Base-by-base conservation (phyloP, 1,284 basidiomycete species). In the Cutaneotrichosporon cavernicola region DNA sequence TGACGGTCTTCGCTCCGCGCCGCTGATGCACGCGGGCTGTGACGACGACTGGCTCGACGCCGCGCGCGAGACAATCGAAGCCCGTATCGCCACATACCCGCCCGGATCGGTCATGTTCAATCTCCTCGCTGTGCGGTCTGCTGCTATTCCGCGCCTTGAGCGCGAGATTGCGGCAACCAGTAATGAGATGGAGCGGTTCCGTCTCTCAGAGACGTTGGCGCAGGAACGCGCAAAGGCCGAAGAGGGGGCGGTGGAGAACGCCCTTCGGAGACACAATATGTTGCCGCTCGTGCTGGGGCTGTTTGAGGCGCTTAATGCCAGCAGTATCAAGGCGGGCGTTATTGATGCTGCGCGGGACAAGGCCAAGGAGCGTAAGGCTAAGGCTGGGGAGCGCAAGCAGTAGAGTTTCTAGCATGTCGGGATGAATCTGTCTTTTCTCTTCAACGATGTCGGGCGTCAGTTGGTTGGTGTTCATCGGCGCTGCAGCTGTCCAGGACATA, bases 61-160 rank as follows among this genome's bases (percentile, higher is more conserved):
- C 71, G 92, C 92, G 58, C 86, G 90, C 70, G 88, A 91, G 72
- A 89, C 90, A 16, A 91, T 96, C 61, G 88, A 94, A 78, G 83
- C 83, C 30, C 86, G 93, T 65, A 96, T 96, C 80, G 87, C 84
- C 53, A 93, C 90, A 16, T 97, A 97, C 80, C 91, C 92, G 31
- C 81, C 85, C 47, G 90, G 87, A 70, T 87, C 90, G 70, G 83
- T 96, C 66, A 90, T 94, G 79, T 97, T 97, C 83, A 94, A 90
- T 79, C 85, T 97, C 46, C 86, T 95, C 56, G 91, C 91, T 7
- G 82, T 97, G 49, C 87, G 89, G 64, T 87, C 90, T 61, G 90
- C 92, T 73, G 89, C 90, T 21, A 73, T 93, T 21, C 89, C 90
- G 21, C 74, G 79, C 8, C 83, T 94, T 31, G 84, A 88, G 74